Conservation (phyloP, 495 filamentous ascomycete genomes). For the Collariella sp. region DNA sequence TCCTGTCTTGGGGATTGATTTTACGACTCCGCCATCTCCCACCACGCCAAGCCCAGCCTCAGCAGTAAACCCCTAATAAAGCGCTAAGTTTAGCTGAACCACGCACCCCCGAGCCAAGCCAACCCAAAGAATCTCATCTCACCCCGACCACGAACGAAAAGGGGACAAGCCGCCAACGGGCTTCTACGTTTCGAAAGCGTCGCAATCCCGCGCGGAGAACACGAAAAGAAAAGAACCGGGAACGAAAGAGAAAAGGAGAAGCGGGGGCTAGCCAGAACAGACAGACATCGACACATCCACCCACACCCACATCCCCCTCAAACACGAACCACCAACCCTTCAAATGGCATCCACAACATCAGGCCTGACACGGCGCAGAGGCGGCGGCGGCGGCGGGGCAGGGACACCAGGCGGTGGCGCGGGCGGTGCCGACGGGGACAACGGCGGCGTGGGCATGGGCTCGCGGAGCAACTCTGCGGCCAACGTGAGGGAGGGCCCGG, state of each 20-base stretch:
- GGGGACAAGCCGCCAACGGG: no score
- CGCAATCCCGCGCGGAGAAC: no score
- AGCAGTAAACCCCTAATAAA: slow-evolving; percentile 6
- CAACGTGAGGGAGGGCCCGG: slow-evolving; percentile 56
- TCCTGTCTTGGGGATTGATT: neutral
- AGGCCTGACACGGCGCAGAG: slow-evolving; percentile 31
- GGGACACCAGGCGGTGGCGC: slow-evolving; percentile 19
- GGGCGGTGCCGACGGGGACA: slow-evolving; percentile 14
- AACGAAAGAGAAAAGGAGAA: no score
- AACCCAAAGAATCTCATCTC: slow-evolving; percentile 1
- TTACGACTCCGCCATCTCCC: neutral
- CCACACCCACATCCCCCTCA: neutral
- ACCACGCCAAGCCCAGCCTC: neutral
- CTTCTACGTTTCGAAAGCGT: no score
- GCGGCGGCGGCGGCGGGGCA: no score
- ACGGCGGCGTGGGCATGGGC: slow-evolving; percentile 26
- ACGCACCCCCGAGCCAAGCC: slow-evolving; percentile 3
- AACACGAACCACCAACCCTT: no score
- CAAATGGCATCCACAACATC: slow-evolving; percentile 28
- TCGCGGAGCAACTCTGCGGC: slow-evolving; percentile 33
- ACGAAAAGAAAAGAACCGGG: no score
- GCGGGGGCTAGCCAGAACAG: no score
- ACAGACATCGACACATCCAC: no score
- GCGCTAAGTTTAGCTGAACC: neutral
- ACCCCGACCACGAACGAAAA: neutral